Conservation (phyloP, 176 grass and related monocot genomes). For the Juncus effusus region DNA sequence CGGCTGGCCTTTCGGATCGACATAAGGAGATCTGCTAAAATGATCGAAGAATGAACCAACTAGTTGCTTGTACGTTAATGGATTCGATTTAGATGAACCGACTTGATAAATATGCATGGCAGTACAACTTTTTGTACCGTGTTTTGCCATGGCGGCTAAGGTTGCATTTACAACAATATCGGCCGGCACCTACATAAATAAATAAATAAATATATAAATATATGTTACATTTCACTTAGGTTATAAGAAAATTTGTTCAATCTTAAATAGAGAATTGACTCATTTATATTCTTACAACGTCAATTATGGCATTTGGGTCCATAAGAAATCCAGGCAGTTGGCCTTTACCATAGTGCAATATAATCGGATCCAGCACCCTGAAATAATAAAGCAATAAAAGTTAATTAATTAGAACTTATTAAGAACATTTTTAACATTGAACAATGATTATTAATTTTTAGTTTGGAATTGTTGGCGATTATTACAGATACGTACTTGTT, state of each 20-base stretch:
- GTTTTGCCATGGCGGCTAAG: constrained; percentile 77
- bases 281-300: constrained; percentile 52
- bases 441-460: too few relatives aligned
- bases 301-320: constrained; percentile 59
- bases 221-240: too few relatives aligned
- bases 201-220: too few relatives aligned
- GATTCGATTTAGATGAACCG: constrained; percentile 74
- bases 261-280: background rate
- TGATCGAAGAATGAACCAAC: constrained; percentile 61
- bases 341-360: constrained; percentile 92
- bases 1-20: constrained; percentile 49
- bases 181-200: constrained; percentile 51
- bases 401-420: too few relatives aligned
- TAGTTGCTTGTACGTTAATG: constrained; percentile 67
- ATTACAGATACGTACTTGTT: constrained; percentile 41
- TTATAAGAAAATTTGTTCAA: too few relatives aligned
- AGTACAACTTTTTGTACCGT: constrained; percentile 30
- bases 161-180: constrained; percentile 99
- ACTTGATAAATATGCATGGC: constrained; percentile 87
- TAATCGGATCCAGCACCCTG: constrained; percentile 96
- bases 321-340: constrained; percentile 77
- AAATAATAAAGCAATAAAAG: too few relatives aligned
- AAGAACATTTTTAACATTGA: too few relatives aligned
- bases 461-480: too few relatives aligned
- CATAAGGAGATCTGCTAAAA: constrained; percentile 56